phyloP scores from a whole-genome alignment of 176 grass and related monocot species.

The Echinochloa phyllopogon region DNA sequence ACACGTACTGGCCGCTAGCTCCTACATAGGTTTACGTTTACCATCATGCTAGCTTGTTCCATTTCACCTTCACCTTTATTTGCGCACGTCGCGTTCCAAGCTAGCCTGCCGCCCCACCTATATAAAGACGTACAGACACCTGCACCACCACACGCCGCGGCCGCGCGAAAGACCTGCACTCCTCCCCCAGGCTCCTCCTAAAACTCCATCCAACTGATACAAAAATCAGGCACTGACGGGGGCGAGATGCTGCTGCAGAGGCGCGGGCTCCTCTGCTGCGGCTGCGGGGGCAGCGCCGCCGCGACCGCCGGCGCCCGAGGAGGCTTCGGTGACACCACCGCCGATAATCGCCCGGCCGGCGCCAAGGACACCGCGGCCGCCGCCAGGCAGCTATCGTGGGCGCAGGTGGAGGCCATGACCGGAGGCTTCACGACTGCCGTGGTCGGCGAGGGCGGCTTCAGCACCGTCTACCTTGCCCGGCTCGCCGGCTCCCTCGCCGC shows the following conservation, averaged over 20 bases:
- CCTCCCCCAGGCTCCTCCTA: no score
- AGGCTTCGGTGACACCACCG: neutral
- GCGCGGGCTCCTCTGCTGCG: constrained; percentile 56
- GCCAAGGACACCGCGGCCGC: neutral
- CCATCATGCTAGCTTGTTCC: neutral
- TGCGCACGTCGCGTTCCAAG: neutral
- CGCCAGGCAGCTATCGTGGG: constrained; percentile 64
- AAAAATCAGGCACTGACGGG: no score
- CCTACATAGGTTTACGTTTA: neutral
- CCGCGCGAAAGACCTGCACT: no score
- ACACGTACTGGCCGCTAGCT: neutral
- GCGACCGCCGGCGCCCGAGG: constrained; percentile 9
- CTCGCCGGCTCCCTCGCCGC: constrained; percentile 65
- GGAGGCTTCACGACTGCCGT: constrained; percentile 63
- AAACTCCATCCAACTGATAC: no score
- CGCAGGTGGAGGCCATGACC: constrained; percentile 81
- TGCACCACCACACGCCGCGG: neutral
- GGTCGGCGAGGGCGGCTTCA: constrained; percentile 88
- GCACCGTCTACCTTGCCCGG: constrained; percentile 82
- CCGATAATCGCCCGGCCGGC: neutral
- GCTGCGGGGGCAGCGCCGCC: constrained; percentile 39
- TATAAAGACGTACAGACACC: neutral
- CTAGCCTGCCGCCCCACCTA: no score
- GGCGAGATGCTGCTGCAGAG: constrained; percentile 38
- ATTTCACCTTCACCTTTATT: neutral